Conservation (phyloP, 768 basidiomycete genomes). For the Pulveroboletus sp. region DNA sequence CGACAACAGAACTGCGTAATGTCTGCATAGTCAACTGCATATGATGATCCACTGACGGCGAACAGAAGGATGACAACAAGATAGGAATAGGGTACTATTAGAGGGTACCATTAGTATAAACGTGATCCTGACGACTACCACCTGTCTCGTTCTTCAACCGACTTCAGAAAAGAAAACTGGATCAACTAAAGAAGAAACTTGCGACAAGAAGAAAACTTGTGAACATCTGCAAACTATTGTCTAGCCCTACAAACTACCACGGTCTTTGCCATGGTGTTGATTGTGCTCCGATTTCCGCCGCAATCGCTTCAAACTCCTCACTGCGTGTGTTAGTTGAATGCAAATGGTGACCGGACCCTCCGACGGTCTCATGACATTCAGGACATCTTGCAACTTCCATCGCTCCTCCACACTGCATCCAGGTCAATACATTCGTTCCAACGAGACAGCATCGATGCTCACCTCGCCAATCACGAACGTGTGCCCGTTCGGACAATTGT, state of each 20-base stretch:
- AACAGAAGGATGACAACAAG: too few relatives aligned
- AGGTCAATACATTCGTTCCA: background rate
- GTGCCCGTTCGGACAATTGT: conserved; percentile 57
- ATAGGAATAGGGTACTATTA: too few relatives aligned
- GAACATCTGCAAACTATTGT: too few relatives aligned
- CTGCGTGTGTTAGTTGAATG: conserved; percentile 42
- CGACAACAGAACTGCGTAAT: too few relatives aligned
- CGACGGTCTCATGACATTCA: conserved; percentile 54
- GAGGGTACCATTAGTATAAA: too few relatives aligned
- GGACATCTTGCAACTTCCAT: conserved; percentile 46
- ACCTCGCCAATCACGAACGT: conserved; percentile 58
- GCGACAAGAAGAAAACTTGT: too few relatives aligned
- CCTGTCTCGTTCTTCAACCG: background rate
- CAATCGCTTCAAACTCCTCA: conserved; percentile 45
- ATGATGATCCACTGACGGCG: too few relatives aligned
- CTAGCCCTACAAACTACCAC: conserved; percentile 13
- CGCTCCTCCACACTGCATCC: conserved; percentile 54
- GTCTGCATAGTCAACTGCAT: too few relatives aligned
- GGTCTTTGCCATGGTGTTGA: conserved; percentile 28
- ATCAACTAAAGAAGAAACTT: too few relatives aligned
- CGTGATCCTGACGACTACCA: too few relatives aligned
- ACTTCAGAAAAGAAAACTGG: too few relatives aligned
- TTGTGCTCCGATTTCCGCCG: conserved; percentile 27
- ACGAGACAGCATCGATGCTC: background rate
- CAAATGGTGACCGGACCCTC: conserved; percentile 44